Percentiles rank a stretch among this genome's conserved stretches.
These are phyloP conservation scores for Oxytropis ochrocephala DNA, from an alignment of 306 rosid species.

Conservation along the genomic window DNA sequence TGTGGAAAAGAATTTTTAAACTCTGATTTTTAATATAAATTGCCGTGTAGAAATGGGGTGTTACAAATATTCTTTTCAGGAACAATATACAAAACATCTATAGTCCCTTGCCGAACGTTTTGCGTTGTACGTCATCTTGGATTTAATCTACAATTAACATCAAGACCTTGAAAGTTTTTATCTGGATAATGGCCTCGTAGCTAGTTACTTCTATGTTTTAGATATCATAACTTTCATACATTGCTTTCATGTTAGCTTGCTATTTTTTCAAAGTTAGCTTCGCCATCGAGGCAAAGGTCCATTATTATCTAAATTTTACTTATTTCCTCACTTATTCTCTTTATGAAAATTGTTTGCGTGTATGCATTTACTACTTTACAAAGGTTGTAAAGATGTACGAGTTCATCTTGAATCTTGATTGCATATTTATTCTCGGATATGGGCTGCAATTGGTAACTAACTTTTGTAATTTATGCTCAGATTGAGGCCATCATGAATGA, in stretches of 20 bases:
- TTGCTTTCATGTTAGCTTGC: slow-evolving; percentile 22
- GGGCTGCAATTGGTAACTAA: neutral
- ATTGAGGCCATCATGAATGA: slow-evolving; percentile 91
- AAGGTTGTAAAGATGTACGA: neutral
- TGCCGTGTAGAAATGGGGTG: too few species aligned
- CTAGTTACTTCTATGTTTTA: neutral
- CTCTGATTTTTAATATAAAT: too few species aligned
- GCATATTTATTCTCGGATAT: neutral
- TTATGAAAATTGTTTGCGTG: neutral
- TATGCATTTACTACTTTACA: neutral
- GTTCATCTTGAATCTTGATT: neutral
- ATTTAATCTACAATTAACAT: slow-evolving; percentile 23
- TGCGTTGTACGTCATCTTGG: slow-evolving; percentile 66
- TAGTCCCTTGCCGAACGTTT: slow-evolving; percentile 91
- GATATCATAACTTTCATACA: slow-evolving; percentile 11
- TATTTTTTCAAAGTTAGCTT: slow-evolving; percentile 77
- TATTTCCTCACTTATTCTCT: slow-evolving; percentile 11
- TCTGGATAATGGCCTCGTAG: slow-evolving; percentile 11
- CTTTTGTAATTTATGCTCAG: slow-evolving; percentile 46
- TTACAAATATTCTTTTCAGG: slow-evolving; percentile 62
- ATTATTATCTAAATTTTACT: slow-evolving; percentile 16
- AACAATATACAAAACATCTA: slow-evolving; percentile 77
- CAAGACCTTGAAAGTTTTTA: slow-evolving; percentile 13
- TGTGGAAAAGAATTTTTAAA: too few species aligned
- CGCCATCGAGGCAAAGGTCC: slow-evolving; percentile 96